Base-by-base conservation (phyloP, 1,284 basidiomycete species). In the Jaminaea rosea region DNA sequence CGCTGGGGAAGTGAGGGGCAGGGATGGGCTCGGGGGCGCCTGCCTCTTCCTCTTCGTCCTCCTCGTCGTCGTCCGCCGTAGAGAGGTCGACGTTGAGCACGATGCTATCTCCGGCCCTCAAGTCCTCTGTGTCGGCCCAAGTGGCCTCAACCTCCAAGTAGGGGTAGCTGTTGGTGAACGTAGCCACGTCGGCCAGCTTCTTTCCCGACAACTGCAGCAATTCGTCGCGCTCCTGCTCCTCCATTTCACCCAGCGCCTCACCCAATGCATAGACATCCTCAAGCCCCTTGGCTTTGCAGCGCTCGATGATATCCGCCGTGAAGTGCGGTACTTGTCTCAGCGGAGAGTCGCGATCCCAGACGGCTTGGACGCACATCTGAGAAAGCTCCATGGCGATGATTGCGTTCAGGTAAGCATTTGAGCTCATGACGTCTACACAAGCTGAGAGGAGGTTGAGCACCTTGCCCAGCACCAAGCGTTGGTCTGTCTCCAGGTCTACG, bases 321-420 rank as follows among this genome's bases (percentile, higher is more conserved):
- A 97, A 98, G 76, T 94, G 89, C 9, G 94, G 94, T 44, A 98
- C 86, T 74, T 98, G 93, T 71, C 87, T 88, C 70, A 97, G 58
- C 11, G 73, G 65, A 32, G 66, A 67, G 50, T 73, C 94, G 27
- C 85, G 86, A 69, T 98, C 92, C 93, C 93, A 97, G 73, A 93
- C 85, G 0, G 88, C 92, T 76, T 98, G 94, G 1, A 97, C 90
- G 74, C 88, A 91, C 93, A 98, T 98, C 77, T 98, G 94, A n/a
- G 86, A 88, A 53, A 98, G 75, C 77, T 99, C 94, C 94, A 98
- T 98, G 0, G 92, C 93, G 46, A 92, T 87, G 13, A 97, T 78
- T 1, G 92, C 93, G 69, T 85, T 93, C 66, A 98, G 76, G 84
- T 85, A 93, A 2, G 88, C 90, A 70, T 96, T 96, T 45, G 86